These are phyloP conservation scores for Dionaea muscipula DNA, from an alignment of 179 eudicot genomes.

Conservation along the genomic window DNA sequence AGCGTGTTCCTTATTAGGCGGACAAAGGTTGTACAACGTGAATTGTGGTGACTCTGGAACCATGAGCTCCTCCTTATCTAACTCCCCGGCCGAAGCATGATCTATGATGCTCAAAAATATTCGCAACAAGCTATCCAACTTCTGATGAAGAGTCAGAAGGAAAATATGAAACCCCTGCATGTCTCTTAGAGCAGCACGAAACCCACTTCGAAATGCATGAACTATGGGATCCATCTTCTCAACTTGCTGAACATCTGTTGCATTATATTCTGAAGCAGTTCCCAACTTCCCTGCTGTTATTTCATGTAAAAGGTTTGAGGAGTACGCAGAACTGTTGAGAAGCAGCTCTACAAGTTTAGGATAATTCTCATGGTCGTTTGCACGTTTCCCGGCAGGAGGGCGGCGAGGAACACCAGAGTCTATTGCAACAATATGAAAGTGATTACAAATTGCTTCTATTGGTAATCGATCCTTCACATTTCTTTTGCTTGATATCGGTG, in stretches of 20 bases:
- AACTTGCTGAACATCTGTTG: conserved; percentile 15
- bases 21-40: conserved; percentile 28
- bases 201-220: conserved; percentile 69
- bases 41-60: conserved; percentile 52
- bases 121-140: conserved; percentile 64
- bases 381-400: conserved; percentile 90
- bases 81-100: conserved; percentile 44
- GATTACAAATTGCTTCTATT: conserved; percentile 23
- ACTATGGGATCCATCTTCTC: conserved; percentile 47
- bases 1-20: conserved; percentile 45
- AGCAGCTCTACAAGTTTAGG: conserved; percentile 93
- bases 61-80: conserved; percentile 65
- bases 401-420: conserved; percentile 98
- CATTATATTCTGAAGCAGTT: conserved; percentile 29
- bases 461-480: conserved; percentile 32
- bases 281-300: conserved; percentile 80
- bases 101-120: conserved; percentile 46
- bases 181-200: conserved; percentile 82
- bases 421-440: conserved; percentile 70
- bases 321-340: conserved; percentile 67
- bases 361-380: conserved; percentile 73
- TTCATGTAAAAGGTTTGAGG: conserved; percentile 63
- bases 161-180: conserved; percentile 97
- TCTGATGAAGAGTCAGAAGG: conserved; percentile 85
- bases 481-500: conserved; percentile 39